Conservation (phyloP, 2,329 filamentous ascomycete species). For the Paecilomyces formosus region DNA sequence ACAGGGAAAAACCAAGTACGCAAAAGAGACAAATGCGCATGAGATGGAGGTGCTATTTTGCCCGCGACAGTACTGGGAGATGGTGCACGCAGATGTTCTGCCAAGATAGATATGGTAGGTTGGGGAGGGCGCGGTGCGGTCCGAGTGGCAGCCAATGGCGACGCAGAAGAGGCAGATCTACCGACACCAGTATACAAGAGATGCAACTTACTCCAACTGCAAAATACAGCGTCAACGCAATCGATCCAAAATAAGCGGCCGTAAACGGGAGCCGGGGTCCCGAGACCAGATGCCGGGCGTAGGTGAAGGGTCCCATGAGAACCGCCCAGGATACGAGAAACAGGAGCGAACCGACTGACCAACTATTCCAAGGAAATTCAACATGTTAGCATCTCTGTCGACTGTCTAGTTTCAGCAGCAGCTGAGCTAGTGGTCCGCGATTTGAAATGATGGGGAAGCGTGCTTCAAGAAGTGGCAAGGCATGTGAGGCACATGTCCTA, state of each 20-base stretch:
- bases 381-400: slow-evolving; percentile 14
- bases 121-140: background rate
- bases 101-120: background rate
- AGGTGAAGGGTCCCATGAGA: slow-evolving; percentile 83
- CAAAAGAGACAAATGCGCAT: background rate
- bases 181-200: background rate
- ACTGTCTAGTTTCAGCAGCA: background rate
- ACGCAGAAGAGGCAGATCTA: slow-evolving; percentile 8
- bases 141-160: slow-evolving; percentile 5
- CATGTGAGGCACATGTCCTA: background rate
- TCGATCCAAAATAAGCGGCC: slow-evolving; percentile 88
- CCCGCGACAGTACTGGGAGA: background rate
- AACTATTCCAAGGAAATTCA: slow-evolving; percentile 51
- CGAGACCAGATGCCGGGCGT: slow-evolving; percentile 77
- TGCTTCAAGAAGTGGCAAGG: background rate
- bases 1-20: background rate
- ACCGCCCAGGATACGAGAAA: slow-evolving; percentile 91
- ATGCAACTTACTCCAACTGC: slow-evolving; percentile 71
- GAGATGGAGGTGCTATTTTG: background rate
- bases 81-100: too few species aligned
- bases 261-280: slow-evolving; percentile 84
- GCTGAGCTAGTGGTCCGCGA: background rate
- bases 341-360: slow-evolving; percentile 84
- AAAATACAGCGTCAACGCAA: slow-evolving; percentile 83
- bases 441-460: background rate